These are phyloP conservation scores for Sclerotinia spermophila DNA, from an alignment of 2,329 filamentous ascomycete genomes.

Conservation along the genomic window DNA sequence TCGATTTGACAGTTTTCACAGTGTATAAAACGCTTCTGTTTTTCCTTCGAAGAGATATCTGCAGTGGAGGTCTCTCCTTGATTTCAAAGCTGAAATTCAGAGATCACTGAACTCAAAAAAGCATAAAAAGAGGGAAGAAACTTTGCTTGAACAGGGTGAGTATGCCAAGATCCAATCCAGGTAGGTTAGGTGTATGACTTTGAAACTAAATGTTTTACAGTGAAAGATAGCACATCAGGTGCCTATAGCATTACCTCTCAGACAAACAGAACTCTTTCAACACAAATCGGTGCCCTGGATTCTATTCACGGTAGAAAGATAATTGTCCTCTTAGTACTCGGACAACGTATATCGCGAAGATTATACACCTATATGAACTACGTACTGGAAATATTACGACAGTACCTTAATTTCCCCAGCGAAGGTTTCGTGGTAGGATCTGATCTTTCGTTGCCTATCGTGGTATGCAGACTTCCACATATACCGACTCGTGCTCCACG, in stretches of 20 bases:
- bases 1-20: neutral
- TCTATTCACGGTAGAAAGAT: neutral
- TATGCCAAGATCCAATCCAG: neutral
- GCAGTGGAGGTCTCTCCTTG: neutral
- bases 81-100: neutral
- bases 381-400: neutral
- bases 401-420: neutral
- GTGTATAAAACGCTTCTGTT: neutral
- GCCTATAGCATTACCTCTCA: neutral
- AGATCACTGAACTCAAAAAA: neutral
- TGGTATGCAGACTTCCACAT: constrained; percentile 9
- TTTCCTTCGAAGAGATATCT: neutral
- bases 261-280: neutral
- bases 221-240: neutral
- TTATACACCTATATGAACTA: neutral
- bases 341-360: neutral
- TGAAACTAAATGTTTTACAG: constrained; percentile 12
- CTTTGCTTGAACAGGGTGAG: neutral
- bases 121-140: neutral
- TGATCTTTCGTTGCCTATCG: neutral
- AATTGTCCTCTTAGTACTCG: neutral
- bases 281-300: neutral
- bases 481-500: neutral
- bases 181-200: neutral
- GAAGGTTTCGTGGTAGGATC: neutral